These are phyloP conservation scores for Ceratocystis huliohia DNA, from an alignment of 2,329 filamentous ascomycete species.

Conservation along the genomic window DNA sequence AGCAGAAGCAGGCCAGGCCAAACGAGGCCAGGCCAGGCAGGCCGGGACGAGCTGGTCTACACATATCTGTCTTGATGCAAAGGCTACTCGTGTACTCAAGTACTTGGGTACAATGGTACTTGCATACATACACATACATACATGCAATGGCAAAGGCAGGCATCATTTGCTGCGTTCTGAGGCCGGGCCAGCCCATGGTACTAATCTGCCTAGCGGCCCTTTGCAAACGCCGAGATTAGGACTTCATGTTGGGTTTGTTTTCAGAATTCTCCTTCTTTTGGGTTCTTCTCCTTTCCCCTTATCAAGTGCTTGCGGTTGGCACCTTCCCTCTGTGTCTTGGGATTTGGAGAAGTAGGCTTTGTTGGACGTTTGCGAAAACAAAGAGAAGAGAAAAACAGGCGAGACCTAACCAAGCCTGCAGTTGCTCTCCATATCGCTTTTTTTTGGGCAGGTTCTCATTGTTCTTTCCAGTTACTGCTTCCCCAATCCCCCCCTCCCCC, in stretches of 20 bases:
- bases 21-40: no score
- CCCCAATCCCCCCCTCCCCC: neutral
- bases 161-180: neutral
- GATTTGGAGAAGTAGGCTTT: neutral
- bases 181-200: neutral
- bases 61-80: no score
- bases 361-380: neutral
- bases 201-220: neutral
- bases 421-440: neutral
- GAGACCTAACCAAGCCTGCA: neutral
- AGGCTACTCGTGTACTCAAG: neutral
- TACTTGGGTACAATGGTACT: neutral
- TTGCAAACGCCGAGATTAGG: neutral
- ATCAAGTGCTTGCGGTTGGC: neutral
- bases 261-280: neutral
- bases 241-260: neutral
- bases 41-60: no score
- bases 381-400: neutral
- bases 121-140: neutral
- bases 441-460: neutral
- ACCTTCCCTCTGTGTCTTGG: neutral
- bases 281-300: neutral
- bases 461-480: neutral
- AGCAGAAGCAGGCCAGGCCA: neutral
- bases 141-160: neutral